Base-by-base conservation (phyloP, 2,329 filamentous ascomycete genomes). In the Dactylellina leptospora region DNA sequence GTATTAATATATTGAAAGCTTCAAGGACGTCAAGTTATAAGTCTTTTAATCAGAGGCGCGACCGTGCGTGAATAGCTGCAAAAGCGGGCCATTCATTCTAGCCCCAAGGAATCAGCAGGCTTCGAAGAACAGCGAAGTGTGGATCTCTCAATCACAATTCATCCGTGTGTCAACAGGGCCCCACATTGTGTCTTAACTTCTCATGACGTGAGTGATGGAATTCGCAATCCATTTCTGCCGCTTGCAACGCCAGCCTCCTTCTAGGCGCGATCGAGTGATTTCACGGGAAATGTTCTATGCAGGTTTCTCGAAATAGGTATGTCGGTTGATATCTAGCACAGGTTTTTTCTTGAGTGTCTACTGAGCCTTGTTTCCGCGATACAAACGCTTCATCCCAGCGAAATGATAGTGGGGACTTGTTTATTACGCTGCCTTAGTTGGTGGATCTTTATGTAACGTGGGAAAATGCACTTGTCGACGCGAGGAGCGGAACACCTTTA, bases 171-270 rank as follows among this genome's bases (percentile, higher is more conserved):
- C 68, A 72, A 64, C 48, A 55, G 20, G 8, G 68, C 53, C 59
- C 68, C 68, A 72, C 68, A 45, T 64, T 22, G 33, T 72, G 68
- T 72, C 68, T 72, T 64, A 72, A 64, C 38, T 55, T 55, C 38
- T 60, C 53, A 64, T 64, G 59, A 72, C 53, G 59, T 64, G 68
- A 72, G 59, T 72, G 68, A 72, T 72, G 68, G 68, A 64, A 72
- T 64, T 64, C 59, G 59, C 36, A 40, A 63, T 55, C 38, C 33
- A 60, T 58, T 68, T 72, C 56, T 72, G 48, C 68, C 68, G 68
- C 44, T 54, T 64, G 45, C 59, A 38, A 72, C 23, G 45, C 59
- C 59, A 72, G 59, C 59, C 59, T 62, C 58, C 44, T 59, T 44
- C 44, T 58, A 22, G 27, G 45, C 20, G 51, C 28, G 44, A 62